These are phyloP conservation scores for Paramecium caudatum DNA, from an alignment of 73 alveolate species.

Conservation along the genomic window DNA sequence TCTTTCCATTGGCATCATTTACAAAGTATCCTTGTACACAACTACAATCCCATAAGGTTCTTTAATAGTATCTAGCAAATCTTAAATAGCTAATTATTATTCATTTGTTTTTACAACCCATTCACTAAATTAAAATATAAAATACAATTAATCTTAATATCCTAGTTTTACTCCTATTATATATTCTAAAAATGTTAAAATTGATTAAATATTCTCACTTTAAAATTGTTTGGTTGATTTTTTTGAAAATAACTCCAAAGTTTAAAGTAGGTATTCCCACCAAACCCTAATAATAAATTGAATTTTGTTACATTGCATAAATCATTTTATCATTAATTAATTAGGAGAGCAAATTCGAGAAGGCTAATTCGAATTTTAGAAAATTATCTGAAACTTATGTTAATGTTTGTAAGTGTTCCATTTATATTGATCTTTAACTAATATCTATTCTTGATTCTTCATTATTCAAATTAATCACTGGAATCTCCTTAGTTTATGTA, in stretches of 20 bases:
- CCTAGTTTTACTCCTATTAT: slow-evolving; percentile 37
- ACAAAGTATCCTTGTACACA: slow-evolving; percentile 21
- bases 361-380: slow-evolving; percentile 54
- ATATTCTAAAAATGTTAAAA: slow-evolving; percentile 56
- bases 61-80: neutral
- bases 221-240: slow-evolving; percentile 28
- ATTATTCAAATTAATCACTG: neutral
- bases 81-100: slow-evolving; percentile 7
- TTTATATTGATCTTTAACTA: slow-evolving; percentile 29
- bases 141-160: slow-evolving; percentile 29
- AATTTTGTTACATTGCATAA: slow-evolving; percentile 41
- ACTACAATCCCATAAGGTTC: neutral
- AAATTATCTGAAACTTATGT: slow-evolving; percentile 44
- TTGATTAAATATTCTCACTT: slow-evolving; percentile 37
- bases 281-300: neutral
- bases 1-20: slow-evolving; percentile 18
- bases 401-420: neutral
- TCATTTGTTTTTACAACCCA: slow-evolving; percentile 9
- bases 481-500: neutral
- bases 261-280: neutral
- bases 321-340: slow-evolving; percentile 37
- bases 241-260: slow-evolving; percentile 37
- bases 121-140: neutral
- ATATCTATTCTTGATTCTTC: slow-evolving; percentile 37
- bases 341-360: slow-evolving; percentile 6